Conservation (phyloP, 305 asterid genomes). For the Fraxinus xanthoxyloides region DNA sequence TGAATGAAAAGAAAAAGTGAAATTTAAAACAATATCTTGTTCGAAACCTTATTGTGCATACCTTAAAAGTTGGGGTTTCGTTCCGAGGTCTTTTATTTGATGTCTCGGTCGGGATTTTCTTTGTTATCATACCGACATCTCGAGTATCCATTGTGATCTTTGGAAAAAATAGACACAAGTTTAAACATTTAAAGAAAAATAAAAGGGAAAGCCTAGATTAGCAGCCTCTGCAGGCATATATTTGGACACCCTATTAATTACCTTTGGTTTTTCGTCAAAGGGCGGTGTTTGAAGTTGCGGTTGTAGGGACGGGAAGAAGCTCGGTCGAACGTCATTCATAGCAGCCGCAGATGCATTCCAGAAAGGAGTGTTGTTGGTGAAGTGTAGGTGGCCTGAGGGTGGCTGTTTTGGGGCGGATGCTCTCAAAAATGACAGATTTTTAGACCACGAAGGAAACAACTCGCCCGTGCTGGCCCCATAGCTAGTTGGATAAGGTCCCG, state of each 20-base stretch:
- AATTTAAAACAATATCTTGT: not conserved
- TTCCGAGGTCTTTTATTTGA: slow-evolving; percentile 66
- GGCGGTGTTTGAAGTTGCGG: slow-evolving; percentile 46
- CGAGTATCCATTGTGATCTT: slow-evolving; percentile 51
- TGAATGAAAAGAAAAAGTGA: not conserved
- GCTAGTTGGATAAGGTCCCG: slow-evolving; percentile 33
- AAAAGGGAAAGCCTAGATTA: not conserved
- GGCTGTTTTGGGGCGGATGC: slow-evolving; percentile 49
- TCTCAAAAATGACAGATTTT: slow-evolving; percentile 54
- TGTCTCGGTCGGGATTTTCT: slow-evolving; percentile 49
- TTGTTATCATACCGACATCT: slow-evolving; percentile 32
- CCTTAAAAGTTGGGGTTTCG: slow-evolving; percentile 77
- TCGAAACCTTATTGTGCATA: slow-evolving; percentile 20
- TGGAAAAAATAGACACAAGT: not conserved
- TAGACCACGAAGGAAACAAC: slow-evolving; percentile 44
- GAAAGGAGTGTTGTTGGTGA: slow-evolving; percentile 69
- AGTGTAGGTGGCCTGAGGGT: slow-evolving; percentile 52
- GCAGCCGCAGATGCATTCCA: slow-evolving; percentile 72
- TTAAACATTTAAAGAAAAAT: not conserved
- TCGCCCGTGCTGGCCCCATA: slow-evolving; percentile 35
- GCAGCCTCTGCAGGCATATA: not conserved
- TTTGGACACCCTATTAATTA: slow-evolving; percentile 3
- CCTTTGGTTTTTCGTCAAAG: slow-evolving; percentile 70
- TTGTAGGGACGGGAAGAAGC: slow-evolving; percentile 57
- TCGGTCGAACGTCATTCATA: slow-evolving; percentile 44